Evolutionary conservation across 2,329 filamentous ascomycete species (phyloP), one percentile per base, ranked within the genome.

Genomic region (Leptographium wingfieldii): DNA sequence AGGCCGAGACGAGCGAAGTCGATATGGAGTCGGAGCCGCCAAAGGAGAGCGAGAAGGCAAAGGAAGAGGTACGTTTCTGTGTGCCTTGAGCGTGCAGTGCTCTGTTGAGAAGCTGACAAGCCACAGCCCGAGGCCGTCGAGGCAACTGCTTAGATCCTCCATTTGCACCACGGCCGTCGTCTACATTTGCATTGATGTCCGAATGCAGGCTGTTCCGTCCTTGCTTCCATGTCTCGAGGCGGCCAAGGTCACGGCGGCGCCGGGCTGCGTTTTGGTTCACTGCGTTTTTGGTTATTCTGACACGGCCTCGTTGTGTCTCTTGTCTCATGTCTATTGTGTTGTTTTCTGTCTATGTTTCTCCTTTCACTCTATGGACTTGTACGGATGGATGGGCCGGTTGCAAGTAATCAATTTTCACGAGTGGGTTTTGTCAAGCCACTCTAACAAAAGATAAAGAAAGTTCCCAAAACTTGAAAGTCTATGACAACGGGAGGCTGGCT

Each of bases 301-400:
- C 43, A 46, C 16, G 43, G 43, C 10, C 29, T 43, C 40, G n/a
- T 22, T 16, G 19, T 6, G 52, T 9, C 49, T 51, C 64, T 63
- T 59, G 64, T 66, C 66, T 54, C 62, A 62, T 60, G 65, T 61
- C 63, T 63, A 66, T 62, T 64, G 61, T 61, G 63, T 49, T 49
- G 25, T 35, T 49, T 16, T 48, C 6, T 51, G 57, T 55, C n/a
- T n/a, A 29, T 35, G 53, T 27, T 55, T 55, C 25, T 51, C 22
- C 31, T 58, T 53, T 35, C n/a, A 19, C 29, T 31, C 25, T 46
- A 9, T 35, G 19, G 19, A 56, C 35, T 40, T 56, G 55, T 56
- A 56, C 55, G 49, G 57, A 58, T 33, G 57, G 57, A 43, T 58
- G 49, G 57, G 57, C 33, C 22, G 49, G 49, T 51, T 46, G 49